A percentile compares a stretch with the other conserved stretches of the same genome.
phyloP scores from a whole-genome alignment of 306 rosid species.

The Begonia masoniana region DNA sequence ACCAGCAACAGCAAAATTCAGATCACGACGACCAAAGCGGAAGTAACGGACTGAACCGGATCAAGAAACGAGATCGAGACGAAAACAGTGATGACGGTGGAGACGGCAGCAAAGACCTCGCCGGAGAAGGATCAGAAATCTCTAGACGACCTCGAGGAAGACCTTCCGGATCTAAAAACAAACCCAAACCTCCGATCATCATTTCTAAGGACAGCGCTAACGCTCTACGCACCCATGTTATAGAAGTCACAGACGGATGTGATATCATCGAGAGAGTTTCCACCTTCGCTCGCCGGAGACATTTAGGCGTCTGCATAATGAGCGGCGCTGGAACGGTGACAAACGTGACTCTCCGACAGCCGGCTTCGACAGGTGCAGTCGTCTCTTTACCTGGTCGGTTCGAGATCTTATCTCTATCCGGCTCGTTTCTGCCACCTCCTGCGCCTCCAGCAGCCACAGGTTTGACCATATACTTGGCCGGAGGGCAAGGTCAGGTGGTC shows the following conservation, averaged over 20 bases:
- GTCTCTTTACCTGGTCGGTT: conserved; percentile 79
- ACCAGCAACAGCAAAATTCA: conserved; percentile 15
- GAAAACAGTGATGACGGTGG: conserved; percentile 6
- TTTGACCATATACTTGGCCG: conserved; percentile 71
- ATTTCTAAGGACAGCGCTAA: conserved; percentile 93
- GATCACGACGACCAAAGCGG: conserved; percentile 67
- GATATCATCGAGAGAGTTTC: conserved; percentile 77
- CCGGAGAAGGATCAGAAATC: conserved; percentile 30
- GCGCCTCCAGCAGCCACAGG: conserved; percentile 84
- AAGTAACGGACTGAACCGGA: conserved; percentile 30
- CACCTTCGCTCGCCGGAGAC: conserved; percentile 78
- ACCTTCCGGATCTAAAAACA: conserved; percentile 95
- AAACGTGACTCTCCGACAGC: conserved; percentile 76
- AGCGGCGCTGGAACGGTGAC: conserved; percentile 86
- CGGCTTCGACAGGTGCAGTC: conserved; percentile 72
- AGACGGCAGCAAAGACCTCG: background rate
- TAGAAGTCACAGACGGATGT: conserved; percentile 85
- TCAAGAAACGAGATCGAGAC: conserved; percentile 48
- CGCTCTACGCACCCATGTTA: conserved; percentile 81
- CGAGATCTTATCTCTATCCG: conserved; percentile 78
- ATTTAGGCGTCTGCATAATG: conserved; percentile 88
- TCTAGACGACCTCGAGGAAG: conserved; percentile 69
- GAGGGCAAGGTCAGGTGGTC: conserved; percentile 92
- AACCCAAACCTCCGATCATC: conserved; percentile 91
- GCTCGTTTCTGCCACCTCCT: conserved; percentile 82